Evolutionary conservation across 441 rosid species (phyloP).

Genomic region (Brassica hybrid): DNA sequence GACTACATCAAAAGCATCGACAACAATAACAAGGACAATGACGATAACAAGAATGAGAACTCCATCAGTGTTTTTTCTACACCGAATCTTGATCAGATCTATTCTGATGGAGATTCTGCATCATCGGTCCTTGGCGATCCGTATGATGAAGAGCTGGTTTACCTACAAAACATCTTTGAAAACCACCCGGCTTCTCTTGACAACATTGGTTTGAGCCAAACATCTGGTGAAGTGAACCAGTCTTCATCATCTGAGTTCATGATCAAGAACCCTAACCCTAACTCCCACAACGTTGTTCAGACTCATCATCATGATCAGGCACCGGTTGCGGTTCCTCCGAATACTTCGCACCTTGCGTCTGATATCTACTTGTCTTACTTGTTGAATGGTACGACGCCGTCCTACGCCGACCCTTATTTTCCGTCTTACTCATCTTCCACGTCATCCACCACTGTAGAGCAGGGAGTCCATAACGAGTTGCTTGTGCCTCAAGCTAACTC

Average conservation of each 20-base stretch:
- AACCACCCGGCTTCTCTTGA: constrained; percentile 38
- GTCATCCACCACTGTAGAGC: constrained; percentile 33
- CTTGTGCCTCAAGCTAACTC: constrained; percentile 40
- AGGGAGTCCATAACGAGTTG: constrained; percentile 25
- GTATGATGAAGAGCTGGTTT: constrained; percentile 65
- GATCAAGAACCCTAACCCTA: constrained; percentile 24
- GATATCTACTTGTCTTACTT: constrained; percentile 69
- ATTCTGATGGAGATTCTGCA: constrained; percentile 47
- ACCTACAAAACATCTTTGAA: constrained; percentile 65
- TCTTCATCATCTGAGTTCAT: constrained; percentile 35
- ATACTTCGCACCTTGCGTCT: constrained; percentile 50
- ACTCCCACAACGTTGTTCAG: constrained; percentile 15
- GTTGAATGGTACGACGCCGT: constrained; percentile 51
- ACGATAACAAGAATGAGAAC: constrained; percentile 22
- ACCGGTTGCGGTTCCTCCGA: background rate
- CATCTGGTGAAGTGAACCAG: constrained; percentile 26
- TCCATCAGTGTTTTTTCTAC: constrained; percentile 36
- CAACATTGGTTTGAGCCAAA: constrained; percentile 32
- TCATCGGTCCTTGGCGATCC: constrained; percentile 44
- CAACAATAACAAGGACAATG: constrained; percentile 28
- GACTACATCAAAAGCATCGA: constrained; percentile 71
- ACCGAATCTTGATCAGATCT: constrained; percentile 22
- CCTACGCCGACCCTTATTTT: constrained; percentile 46
- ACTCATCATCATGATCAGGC: constrained; percentile 32
- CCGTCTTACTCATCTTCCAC: constrained; percentile 47